Base-by-base conservation (phyloP, 2,329 filamentous ascomycete species). In the Stemphylium lycopersici region DNA sequence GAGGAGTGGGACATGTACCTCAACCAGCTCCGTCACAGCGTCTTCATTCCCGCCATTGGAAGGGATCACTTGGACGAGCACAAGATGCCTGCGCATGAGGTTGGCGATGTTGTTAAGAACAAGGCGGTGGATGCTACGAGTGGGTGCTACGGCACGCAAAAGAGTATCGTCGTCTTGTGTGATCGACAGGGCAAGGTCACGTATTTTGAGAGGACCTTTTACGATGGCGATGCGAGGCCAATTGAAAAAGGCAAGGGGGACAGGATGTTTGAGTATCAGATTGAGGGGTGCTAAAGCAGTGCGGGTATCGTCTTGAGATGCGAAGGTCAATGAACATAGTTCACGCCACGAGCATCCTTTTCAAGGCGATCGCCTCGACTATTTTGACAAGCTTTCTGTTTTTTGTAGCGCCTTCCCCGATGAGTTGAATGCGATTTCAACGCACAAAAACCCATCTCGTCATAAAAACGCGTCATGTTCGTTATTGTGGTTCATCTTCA, bases 161-260 rank as follows among this genome's bases (percentile, higher is more conserved):
- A 85, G 70, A 85, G 88, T 67, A 86, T 83, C 1, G 74, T 88
- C 6, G 76, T 88, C 2, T 70, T 89, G 12, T 84, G 87, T 16
- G 77, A 81, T 62, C 73, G 74, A 26, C 65, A 80, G n/a, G 84
- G 84, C 2, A 78, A 79, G 48, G 79, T 86, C 32, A 83, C 79
- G n/a, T 88, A 84, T 63, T 78, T 87, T 31, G 86, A 89, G 70
- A 77, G 85, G 51, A 87, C 85, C 15, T 68, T 88, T 16, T 87
- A 80, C 64, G 83, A 86, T 63, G 73, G 78, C 11, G 69, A 82
- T 40, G 83, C 80, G 3, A 75, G 76, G 32, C 73, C 79, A 2
- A 72, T 84, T 10, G 73, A 77, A 2, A 66, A 72, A 16, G 79
- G 77, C 1, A 63, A 81, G 52, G 78, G 80, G 1, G 83, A 86